Conservation (phyloP, 306 rosid species). For the Ormosia emarginata region DNA sequence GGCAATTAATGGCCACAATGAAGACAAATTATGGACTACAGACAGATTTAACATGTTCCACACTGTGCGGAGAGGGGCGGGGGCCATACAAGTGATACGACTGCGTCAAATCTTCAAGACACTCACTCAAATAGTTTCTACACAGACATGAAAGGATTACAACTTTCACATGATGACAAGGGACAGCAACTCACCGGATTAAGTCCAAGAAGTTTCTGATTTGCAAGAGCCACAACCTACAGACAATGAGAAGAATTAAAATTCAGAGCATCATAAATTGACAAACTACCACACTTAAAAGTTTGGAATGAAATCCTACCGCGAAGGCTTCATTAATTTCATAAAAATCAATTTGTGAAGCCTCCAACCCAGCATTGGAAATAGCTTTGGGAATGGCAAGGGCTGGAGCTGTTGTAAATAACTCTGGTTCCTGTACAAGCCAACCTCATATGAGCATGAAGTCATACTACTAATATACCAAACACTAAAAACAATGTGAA, state of each 20-base stretch:
- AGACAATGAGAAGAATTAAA: conserved; percentile 19
- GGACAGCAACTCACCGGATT: conserved; percentile 53
- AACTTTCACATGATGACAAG: neutral
- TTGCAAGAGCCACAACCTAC: conserved; percentile 97
- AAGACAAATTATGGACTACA: neutral
- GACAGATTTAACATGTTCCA: neutral
- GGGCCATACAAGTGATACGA: neutral
- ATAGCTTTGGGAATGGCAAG: conserved; percentile 97
- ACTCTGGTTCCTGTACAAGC: conserved; percentile 79
- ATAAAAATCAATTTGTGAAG: conserved; percentile 75
- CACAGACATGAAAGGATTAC: neutral
- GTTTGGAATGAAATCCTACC: conserved; percentile 43
- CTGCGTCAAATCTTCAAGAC: conserved; percentile 1
- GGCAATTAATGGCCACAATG: neutral
- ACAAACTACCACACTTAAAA: conserved; percentile 10
- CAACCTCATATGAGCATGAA: conserved; percentile 23
- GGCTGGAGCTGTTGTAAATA: conserved; percentile 96
- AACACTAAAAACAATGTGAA: neutral
- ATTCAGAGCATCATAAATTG: neutral
- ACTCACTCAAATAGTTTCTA: conserved; percentile 9
- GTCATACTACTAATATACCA: neutral
- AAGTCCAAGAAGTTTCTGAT: conserved; percentile 89
- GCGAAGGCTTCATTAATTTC: conserved; percentile 98
- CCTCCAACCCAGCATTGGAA: conserved; percentile 77
- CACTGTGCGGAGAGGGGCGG: neutral